A percentile compares a stretch with the other conserved stretches of the same genome.
These are phyloP conservation scores for Pseudopediastrum boryanum DNA, from an alignment of 139 green algal species.

Conservation along the genomic window DNA sequence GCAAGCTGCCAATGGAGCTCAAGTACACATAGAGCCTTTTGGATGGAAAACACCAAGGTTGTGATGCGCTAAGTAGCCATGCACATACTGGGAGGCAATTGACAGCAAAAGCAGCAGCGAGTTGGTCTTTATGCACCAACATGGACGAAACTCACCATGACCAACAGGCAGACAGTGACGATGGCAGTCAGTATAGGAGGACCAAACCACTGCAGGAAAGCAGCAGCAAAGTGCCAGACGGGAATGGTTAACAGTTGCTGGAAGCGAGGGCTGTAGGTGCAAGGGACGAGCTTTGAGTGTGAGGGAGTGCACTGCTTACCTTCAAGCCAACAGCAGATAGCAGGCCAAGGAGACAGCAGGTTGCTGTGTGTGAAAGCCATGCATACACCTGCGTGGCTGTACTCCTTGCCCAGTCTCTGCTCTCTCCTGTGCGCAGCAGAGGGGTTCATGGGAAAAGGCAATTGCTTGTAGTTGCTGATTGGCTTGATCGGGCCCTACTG, in stretches of 20 bases:
- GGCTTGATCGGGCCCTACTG: too few relatives aligned
- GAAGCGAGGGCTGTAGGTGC: not conserved
- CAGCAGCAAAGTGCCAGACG: not conserved
- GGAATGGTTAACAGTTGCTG: not conserved
- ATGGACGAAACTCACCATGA: constrained; percentile 20
- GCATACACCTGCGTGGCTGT: constrained; percentile 27
- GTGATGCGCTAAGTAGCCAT: too few relatives aligned
- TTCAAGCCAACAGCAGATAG: constrained; percentile 27
- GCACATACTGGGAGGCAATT: not conserved
- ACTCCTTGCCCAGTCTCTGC: constrained; percentile 6
- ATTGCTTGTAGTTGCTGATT: too few relatives aligned
- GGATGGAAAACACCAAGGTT: not conserved
- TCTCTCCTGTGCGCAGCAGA: too few relatives aligned
- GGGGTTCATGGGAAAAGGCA: too few relatives aligned
- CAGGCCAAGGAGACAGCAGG: constrained; percentile 34
- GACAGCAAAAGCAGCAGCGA: not conserved
- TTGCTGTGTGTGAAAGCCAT: constrained; percentile 37
- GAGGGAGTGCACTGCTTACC: not conserved
- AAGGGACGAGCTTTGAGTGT: not conserved
- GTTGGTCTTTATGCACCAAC: not conserved
- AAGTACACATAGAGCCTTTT: not conserved
- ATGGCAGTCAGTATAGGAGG: constrained; percentile 25
- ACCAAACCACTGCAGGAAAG: constrained; percentile 17
- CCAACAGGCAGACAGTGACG: constrained; percentile 21
- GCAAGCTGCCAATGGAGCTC: not conserved